These are phyloP conservation scores for Lachnellula arida DNA, from an alignment of 2,329 filamentous ascomycete genomes.

Conservation along the genomic window DNA sequence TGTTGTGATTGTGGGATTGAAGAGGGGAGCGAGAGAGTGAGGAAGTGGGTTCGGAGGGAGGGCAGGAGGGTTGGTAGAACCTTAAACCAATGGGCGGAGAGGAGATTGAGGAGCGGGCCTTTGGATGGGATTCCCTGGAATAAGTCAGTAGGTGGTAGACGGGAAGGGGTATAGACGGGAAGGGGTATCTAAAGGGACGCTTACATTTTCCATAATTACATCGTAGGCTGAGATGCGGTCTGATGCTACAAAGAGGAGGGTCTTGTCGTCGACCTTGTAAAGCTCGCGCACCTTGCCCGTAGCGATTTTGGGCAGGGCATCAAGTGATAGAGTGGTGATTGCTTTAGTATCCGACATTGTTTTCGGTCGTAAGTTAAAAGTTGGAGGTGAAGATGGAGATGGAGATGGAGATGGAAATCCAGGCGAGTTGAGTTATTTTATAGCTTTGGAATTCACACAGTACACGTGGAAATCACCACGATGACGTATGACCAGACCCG, in stretches of 20 bases:
- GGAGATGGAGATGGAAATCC: no score
- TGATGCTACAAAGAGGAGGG: constrained; percentile 76
- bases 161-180: constrained; percentile 30
- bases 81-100: constrained; percentile 65
- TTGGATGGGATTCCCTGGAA: constrained; percentile 62
- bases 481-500: no score
- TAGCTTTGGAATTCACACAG: no score
- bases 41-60: constrained; percentile 57
- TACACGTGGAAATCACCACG: no score
- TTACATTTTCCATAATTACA: constrained; percentile 77
- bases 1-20: constrained; percentile 40
- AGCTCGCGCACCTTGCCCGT: constrained; percentile 74
- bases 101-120: constrained; percentile 61
- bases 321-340: constrained; percentile 14
- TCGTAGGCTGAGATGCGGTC: constrained; percentile 96
- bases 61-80: constrained; percentile 54
- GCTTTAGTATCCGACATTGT: constrained; percentile 11
- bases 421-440: no score
- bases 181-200: constrained; percentile 44
- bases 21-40: constrained; percentile 52
- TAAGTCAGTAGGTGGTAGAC: constrained; percentile 31
- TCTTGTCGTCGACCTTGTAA: constrained; percentile 64
- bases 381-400: no score
- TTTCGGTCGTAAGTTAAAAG: no score
- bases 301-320: constrained; percentile 21